phyloP scores from a whole-genome alignment of 352 stramenopile species.

The Globisporangium megalacanthum region DNA sequence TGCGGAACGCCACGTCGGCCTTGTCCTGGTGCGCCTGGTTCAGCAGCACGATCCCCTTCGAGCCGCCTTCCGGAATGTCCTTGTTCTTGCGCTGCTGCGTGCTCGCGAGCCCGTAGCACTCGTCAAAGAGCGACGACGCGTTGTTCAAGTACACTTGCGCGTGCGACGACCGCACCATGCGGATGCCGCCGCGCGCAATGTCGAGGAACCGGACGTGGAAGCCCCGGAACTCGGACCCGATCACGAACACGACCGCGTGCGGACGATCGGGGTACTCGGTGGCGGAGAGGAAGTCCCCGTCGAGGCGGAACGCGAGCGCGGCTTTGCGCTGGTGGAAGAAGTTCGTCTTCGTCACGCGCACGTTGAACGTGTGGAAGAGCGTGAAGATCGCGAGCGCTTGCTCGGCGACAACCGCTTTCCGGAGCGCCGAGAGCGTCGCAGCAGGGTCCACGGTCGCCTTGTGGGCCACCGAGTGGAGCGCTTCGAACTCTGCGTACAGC shows the following conservation, averaged over 20 bases:
- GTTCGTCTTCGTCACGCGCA: constrained; percentile 78
- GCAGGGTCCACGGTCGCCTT: constrained; percentile 34
- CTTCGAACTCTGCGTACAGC: constrained; percentile 74
- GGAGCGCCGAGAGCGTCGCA: constrained; percentile 58
- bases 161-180: constrained; percentile 85
- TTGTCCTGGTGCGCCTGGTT: constrained; percentile 90
- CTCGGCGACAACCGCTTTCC: constrained; percentile 71
- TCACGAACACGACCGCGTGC: constrained; percentile 93
- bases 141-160: constrained; percentile 90
- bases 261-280: constrained; percentile 84
- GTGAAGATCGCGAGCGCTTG: constrained; percentile 75
- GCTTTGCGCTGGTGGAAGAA: constrained; percentile 82
- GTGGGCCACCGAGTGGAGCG: constrained; percentile 48
- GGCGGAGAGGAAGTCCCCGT: constrained; percentile 66
- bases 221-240: constrained; percentile 95
- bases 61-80: constrained; percentile 98
- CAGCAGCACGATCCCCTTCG: constrained; percentile 95
- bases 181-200: constrained; percentile 94
- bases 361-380: constrained; percentile 83
- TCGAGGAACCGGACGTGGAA: constrained; percentile 98
- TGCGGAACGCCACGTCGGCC: constrained; percentile 88
- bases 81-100: constrained; percentile 99
- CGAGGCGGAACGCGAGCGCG: constrained; percentile 66
- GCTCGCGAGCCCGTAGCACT: constrained; percentile 95
- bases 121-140: constrained; percentile 92